Evolutionary conservation across 768 basidiomycete species (phyloP).

Genomic region (Imleria badia): DNA sequence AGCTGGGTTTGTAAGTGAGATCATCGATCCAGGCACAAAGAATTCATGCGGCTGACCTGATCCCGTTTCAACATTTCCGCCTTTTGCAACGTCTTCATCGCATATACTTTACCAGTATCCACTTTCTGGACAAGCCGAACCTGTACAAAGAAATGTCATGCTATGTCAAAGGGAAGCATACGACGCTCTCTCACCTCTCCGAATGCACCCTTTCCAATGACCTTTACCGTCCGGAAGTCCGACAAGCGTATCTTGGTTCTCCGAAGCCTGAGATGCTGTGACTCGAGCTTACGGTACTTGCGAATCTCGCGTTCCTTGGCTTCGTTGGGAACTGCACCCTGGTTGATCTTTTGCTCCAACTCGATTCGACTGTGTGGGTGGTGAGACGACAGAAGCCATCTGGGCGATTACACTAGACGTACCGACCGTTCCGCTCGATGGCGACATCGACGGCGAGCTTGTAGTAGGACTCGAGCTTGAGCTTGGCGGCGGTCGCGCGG

Average conservation of each 20-base stretch:
- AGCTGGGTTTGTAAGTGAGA: slow-evolving; percentile 50
- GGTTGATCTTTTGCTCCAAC: slow-evolving; percentile 80
- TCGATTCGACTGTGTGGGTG: slow-evolving; percentile 69
- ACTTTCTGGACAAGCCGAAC: slow-evolving; percentile 95
- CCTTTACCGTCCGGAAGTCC: slow-evolving; percentile 96
- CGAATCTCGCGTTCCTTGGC: slow-evolving; percentile 87
- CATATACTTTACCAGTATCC: slow-evolving; percentile 97
- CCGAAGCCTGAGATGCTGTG: slow-evolving; percentile 85
- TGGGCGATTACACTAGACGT: slow-evolving; percentile 13
- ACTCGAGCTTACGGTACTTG: slow-evolving; percentile 84
- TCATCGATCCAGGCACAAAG: background rate
- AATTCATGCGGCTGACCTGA: slow-evolving; percentile 58
- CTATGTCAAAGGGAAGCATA: background rate
- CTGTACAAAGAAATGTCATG: slow-evolving; percentile 37
- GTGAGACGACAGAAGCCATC: slow-evolving; percentile 4
- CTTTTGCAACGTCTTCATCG: slow-evolving; percentile 99
- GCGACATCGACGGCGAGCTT: slow-evolving; percentile 97
- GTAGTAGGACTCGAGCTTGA: slow-evolving; percentile 97
- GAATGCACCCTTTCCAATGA: slow-evolving; percentile 98
- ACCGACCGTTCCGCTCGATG: slow-evolving; percentile 95
- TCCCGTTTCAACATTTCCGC: slow-evolving; percentile 99
- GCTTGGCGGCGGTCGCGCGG: slow-evolving; percentile 88
- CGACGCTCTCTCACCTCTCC: slow-evolving; percentile 70
- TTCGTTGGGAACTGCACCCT: slow-evolving; percentile 70
- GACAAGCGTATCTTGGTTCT: slow-evolving; percentile 91